Conservation (phyloP, 305 asterid species). For the Plantago coronopus region DNA sequence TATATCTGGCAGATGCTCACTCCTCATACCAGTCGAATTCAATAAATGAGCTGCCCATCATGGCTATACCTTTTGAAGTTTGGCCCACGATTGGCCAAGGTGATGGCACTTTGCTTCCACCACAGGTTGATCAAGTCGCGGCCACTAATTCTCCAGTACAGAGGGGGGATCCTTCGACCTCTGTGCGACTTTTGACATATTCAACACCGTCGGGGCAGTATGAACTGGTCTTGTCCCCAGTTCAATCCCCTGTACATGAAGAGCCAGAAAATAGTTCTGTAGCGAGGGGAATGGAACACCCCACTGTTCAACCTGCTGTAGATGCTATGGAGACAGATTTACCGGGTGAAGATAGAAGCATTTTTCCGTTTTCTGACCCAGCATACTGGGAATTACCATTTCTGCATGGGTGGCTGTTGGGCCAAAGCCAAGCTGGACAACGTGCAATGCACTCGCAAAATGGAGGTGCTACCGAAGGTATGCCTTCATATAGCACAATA, state of each 20-base stretch:
- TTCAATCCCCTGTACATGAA: conserved; percentile 60
- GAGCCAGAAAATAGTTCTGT: conserved; percentile 46
- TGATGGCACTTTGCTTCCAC: conserved; percentile 44
- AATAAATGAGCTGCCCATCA: conserved; percentile 58
- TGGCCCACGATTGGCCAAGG: conserved; percentile 67
- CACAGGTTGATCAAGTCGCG: conserved; percentile 39
- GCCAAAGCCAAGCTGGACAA: conserved; percentile 88
- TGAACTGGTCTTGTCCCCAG: conserved; percentile 73
- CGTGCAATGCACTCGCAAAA: conserved; percentile 51
- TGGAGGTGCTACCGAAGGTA: conserved; percentile 43
- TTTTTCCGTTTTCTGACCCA: conserved; percentile 75
- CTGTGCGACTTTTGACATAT: conserved; percentile 78
- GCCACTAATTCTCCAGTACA: conserved; percentile 44
- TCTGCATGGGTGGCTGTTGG: conserved; percentile 93
- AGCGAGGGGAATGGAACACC: conserved; percentile 39
- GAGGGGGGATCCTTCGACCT: conserved; percentile 60
- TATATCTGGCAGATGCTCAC: conserved; percentile 71
- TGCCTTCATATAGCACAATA: conserved; percentile 37
- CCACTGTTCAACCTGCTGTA: conserved; percentile 41
- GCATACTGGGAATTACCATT: conserved; percentile 91
- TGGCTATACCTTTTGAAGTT: conserved; percentile 65
- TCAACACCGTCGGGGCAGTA: conserved; percentile 89
- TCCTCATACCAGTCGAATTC: conserved; percentile 51
- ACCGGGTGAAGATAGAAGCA: conserved; percentile 57
- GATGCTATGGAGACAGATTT: conserved; percentile 74